Percentiles rank a stretch among this genome's conserved stretches.
These are phyloP conservation scores for Trichosporon faecale DNA, from an alignment of 1,284 basidiomycete species.

Conservation along the genomic window DNA sequence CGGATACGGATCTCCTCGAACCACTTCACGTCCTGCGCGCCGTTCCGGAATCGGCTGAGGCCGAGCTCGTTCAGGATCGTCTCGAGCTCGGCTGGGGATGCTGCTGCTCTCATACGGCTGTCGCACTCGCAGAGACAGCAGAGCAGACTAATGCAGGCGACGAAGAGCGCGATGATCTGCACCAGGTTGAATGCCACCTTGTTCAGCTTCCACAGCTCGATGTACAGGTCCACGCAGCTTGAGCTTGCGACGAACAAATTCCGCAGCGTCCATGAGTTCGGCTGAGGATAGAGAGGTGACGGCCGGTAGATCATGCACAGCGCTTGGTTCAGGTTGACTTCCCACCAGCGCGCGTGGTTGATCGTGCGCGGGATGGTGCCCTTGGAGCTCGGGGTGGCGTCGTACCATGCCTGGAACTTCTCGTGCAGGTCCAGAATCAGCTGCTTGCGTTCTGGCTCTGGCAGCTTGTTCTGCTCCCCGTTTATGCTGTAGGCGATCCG, in stretches of 20 bases:
- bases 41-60: conserved; percentile 12
- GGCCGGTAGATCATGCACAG: conserved; percentile 37
- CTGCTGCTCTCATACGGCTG: conserved; percentile 24
- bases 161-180: conserved; percentile 35
- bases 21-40: conserved; percentile 27
- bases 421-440: conserved; percentile 29
- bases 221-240: conserved; percentile 33
- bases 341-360: conserved; percentile 31
- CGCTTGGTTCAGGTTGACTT: conserved; percentile 34
- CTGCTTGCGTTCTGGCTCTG: conserved; percentile 25
- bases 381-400: conserved; percentile 1
- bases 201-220: conserved; percentile 32
- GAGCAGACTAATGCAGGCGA: conserved; percentile 35
- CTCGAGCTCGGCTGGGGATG: background rate
- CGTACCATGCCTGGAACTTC: conserved; percentile 21
- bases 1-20: conserved; percentile 28
- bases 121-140: conserved; percentile 40
- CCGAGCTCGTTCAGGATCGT: conserved; percentile 19
- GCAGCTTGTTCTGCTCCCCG: conserved; percentile 28
- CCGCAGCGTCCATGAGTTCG: conserved; percentile 27
- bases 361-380: conserved; percentile 21
- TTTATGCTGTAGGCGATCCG: conserved; percentile 32
- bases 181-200: conserved; percentile 36
- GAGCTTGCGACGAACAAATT: conserved; percentile 30
- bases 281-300: conserved; percentile 32